Conservation (phyloP, 1,284 basidiomycete species). For the Porodaedalea pini region DNA sequence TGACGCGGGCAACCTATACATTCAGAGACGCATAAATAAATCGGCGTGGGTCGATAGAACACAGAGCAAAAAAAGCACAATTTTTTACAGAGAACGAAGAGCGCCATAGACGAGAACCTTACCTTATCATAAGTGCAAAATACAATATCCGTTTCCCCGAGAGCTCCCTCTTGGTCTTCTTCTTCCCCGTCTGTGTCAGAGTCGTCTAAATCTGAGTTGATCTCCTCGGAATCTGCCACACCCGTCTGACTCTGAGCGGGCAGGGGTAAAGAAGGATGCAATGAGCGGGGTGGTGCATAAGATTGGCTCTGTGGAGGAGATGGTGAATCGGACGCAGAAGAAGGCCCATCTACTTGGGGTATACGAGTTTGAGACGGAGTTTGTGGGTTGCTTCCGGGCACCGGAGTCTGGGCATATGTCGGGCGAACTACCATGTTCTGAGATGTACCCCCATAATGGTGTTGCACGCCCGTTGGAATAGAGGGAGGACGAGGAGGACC, state of each 20-base stretch:
- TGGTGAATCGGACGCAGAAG: conserved; percentile 58
- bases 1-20: conserved; percentile 95
- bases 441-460: conserved; percentile 6
- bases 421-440: conserved; percentile 23
- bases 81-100: conserved; percentile 9
- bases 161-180: conserved; percentile 67
- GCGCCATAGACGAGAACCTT: too few species aligned
- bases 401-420: conserved; percentile 28
- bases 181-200: conserved; percentile 80
- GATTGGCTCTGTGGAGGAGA: conserved; percentile 54
- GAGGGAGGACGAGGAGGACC: conserved; percentile 11
- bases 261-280: conserved; percentile 57
- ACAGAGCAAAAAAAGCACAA: conserved; percentile 3
- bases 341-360: conserved; percentile 63
- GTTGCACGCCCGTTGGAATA: background rate
- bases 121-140: conserved; percentile 99
- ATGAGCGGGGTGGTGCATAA: conserved; percentile 62
- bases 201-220: conserved; percentile 41
- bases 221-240: conserved; percentile 24
- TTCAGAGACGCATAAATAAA: too few species aligned
- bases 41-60: too few species aligned
- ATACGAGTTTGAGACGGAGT: conserved; percentile 41
- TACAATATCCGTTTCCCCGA: conserved; percentile 85
- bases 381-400: conserved; percentile 6
- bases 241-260: conserved; percentile 37